Conservation (phyloP, 352 stramenopile species). For the Phytophthora pluvialis region DNA sequence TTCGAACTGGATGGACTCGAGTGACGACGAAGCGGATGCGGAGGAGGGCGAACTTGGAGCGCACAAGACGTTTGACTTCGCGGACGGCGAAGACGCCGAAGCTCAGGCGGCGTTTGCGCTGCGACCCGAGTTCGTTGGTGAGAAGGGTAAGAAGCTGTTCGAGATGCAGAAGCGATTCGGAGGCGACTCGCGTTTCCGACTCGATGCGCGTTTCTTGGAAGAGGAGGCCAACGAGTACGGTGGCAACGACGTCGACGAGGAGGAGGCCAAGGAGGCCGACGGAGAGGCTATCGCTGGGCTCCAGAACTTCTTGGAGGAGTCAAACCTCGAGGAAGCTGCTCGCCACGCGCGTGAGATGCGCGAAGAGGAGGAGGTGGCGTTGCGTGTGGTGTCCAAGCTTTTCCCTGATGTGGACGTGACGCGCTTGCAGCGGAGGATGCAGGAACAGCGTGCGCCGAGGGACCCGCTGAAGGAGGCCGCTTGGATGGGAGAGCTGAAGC, state of each 20-base stretch:
- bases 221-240: constrained; percentile 67
- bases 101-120: constrained; percentile 56
- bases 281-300: constrained; percentile 39
- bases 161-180: constrained; percentile 85
- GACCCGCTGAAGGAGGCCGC: constrained; percentile 73
- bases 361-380: constrained; percentile 54
- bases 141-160: constrained; percentile 76
- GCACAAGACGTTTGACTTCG: constrained; percentile 55
- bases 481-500: constrained; percentile 81
- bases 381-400: constrained; percentile 61
- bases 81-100: constrained; percentile 32
- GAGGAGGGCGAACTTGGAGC: constrained; percentile 19
- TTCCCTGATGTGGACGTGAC: constrained; percentile 78
- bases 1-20: constrained; percentile 64
- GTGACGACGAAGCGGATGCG: constrained; percentile 50
- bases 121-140: constrained; percentile 75
- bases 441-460: constrained; percentile 49
- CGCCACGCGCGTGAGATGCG: constrained; percentile 50
- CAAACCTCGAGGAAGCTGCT: constrained; percentile 41
- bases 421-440: constrained; percentile 59
- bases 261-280: constrained; percentile 17
- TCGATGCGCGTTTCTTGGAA: constrained; percentile 81
- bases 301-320: constrained; percentile 60
- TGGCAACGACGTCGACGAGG: constrained; percentile 49
- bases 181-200: constrained; percentile 77